Base-by-base conservation (phyloP, 192 early-diverging fungal genomes). In the Geranomyces michiganensis region DNA sequence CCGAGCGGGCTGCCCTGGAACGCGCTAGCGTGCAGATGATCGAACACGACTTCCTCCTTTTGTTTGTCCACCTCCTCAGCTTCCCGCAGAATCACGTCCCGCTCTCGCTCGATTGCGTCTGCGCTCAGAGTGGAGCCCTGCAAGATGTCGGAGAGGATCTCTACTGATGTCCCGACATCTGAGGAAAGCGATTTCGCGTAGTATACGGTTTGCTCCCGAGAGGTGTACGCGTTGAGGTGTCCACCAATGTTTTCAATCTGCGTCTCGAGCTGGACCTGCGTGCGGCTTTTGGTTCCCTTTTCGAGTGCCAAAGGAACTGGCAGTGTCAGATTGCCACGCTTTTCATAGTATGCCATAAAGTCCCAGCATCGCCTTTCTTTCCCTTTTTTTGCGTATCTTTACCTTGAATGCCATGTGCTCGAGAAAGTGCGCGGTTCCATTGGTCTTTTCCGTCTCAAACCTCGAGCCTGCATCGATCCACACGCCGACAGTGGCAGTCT, bases 361-460 rank as follows among this genome's bases (percentile, higher is more conserved):
- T n/a, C n/a, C n/a, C n/a, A n/a, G n/a, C n/a, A n/a, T n/a, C n/a
- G n/a, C 36, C 36, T 41, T 41, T 41, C 10, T 41, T 41, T 10
- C 36, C 36, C 36, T 3, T 10, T 3, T 55, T 55, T 27, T 55
- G 51, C 51, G 3, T 26, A 7, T 6, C 30, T 17, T 68, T 79
- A 92, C 92, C 87, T 99, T 99, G 89, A 97, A 99, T 15, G 96
- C 92, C 96, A 99, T 98, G 81, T 99, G 96, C 79, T 99, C 96
- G 62, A 99, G 81, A 72, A 99, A 99, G 82, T 99, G 96, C 24
- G 96, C 96, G 33, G 93, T 88, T 31, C 96, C 96, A 70, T 99
- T 99, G 86, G 93, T 94, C 63, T 83, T 81, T 71, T 79, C 84
- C 69, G 58, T 82, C 70, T 86, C 85, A 48, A 86, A 87, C 29